Base-by-base conservation (phyloP, 257 asterid genomes). In the Solanum bukasovii region DNA sequence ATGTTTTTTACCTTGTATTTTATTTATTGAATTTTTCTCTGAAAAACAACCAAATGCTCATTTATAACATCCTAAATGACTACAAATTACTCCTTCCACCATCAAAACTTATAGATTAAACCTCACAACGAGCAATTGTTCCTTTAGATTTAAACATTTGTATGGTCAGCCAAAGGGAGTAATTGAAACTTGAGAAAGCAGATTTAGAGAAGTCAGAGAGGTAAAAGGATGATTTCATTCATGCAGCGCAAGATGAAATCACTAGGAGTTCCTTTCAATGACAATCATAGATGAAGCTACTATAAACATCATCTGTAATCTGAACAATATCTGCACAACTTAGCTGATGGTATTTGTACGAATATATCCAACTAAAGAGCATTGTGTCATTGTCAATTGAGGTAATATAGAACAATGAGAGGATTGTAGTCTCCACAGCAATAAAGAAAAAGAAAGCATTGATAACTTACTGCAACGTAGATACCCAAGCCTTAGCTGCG, bases 401-500 rank as follows among this genome's bases (percentile, higher is more conserved):
- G 65, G 31, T 29, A 29, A 68, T 84, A 44, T 35, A 67, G 33
- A 78, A 61, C 59, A 29, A 61, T 40, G 44, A 61, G 38, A 87
- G 49, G n/a, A 52, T 49, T 59, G 13, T 67, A 87, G 20, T 67
- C 49, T 70, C 72, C 82, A 72, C 71, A 86, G 37, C 74, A 73
- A n/a, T 59, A 33, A 86, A 34, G 25, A 56, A 49, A 49, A 86
- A 20, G 84, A 87, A 77, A 86, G 87, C 88, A 83, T 87, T 88
- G 89, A 88, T 52, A 90, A 94, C 99, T 97, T 91, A 97, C 99
- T 94, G 98, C 89, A 97, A 91, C 61, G 99, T 97, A 90, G 98
- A 93, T 82, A 97, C 96, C 99, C 98, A 96, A 90, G 99, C 98
- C 93, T 88, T 94, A 87, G 99, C 94, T 90, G 99, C 98, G 78